Conservation (phyloP, 176 grass and related monocot genomes). For the Hyparrhenia diplandra region DNA sequence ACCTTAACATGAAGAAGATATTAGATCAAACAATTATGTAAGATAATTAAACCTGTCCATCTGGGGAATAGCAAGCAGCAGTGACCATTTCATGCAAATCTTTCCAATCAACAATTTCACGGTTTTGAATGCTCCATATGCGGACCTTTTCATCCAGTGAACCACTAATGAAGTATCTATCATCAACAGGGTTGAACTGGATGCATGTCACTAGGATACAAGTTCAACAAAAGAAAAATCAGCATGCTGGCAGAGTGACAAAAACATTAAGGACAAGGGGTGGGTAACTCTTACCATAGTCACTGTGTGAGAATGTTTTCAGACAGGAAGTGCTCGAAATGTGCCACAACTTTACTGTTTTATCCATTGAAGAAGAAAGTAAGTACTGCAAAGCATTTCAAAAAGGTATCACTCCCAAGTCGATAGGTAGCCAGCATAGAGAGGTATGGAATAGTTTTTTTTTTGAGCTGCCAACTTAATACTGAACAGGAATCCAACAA, state of each 20-base stretch:
- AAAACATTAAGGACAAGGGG: neutral
- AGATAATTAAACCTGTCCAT: conserved; percentile 76
- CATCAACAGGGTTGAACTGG: conserved; percentile 98
- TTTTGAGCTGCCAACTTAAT: neutral
- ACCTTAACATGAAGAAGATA: neutral
- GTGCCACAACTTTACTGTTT: conserved; percentile 96
- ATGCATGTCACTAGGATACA: conserved; percentile 91
- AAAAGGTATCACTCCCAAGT: conserved; percentile 12
- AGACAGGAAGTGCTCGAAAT: conserved; percentile 77
- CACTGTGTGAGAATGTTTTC: conserved; percentile 86
- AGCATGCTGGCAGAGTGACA: conserved; percentile 25
- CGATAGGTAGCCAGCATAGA: neutral
- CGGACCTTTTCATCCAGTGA: conserved; percentile 93
- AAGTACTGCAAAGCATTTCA: conserved; percentile 57
- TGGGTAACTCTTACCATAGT: conserved; percentile 66
- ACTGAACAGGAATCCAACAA: neutral
- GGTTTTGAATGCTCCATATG: conserved; percentile 92
- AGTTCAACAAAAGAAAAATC: conserved; percentile 11
- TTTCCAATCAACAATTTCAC: conserved; percentile 95
- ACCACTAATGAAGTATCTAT: conserved; percentile 97
- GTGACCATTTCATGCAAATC: conserved; percentile 99
- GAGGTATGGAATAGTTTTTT: neutral
- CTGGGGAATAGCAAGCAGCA: conserved; percentile 84
- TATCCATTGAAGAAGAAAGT: conserved; percentile 99
- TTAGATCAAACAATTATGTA: neutral